Evolutionary conservation across 306 rosid genomes (phyloP).

Genomic region (Argentina anserina): DNA sequence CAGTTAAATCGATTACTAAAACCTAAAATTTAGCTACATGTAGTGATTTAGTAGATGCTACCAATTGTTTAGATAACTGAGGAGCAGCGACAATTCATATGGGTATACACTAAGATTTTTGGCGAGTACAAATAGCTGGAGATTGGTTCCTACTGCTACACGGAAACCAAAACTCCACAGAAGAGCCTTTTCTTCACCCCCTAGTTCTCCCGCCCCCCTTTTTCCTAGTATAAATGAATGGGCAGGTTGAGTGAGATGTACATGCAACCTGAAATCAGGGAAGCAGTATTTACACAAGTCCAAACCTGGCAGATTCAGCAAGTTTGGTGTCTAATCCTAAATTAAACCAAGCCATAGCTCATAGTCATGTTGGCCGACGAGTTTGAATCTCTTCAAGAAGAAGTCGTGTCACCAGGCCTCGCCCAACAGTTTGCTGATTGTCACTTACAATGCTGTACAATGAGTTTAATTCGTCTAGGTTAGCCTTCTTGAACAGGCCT

Average conservation of each 20-base stretch:
- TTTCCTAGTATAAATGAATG: constrained; percentile 26
- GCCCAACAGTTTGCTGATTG: constrained; percentile 42
- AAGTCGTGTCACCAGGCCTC: constrained; percentile 45
- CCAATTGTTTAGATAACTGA: no score
- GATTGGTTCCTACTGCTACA: not conserved
- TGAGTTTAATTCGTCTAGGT: constrained; percentile 66
- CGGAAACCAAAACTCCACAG: not conserved
- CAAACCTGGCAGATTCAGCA: constrained; percentile 22
- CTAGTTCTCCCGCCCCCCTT: not conserved
- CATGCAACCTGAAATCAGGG: constrained; percentile 39
- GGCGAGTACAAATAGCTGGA: not conserved
- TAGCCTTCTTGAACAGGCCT: constrained; percentile 63
- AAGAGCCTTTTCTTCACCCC: not conserved
- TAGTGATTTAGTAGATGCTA: no score
- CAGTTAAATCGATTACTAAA: no score
- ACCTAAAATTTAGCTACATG: no score
- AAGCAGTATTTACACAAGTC: constrained; percentile 50
- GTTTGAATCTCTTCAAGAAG: constrained; percentile 63
- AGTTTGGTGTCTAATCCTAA: constrained; percentile 30
- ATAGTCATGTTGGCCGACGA: constrained; percentile 44
- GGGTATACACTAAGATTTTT: no score
- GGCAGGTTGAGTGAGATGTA: constrained; percentile 44
- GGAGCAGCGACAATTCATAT: no score
- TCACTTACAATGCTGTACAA: constrained; percentile 58
- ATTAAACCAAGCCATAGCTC: constrained; percentile 29